A percentile compares a stretch with the other conserved stretches of the same genome.
phyloP scores from a whole-genome alignment of 2,329 filamentous ascomycete genomes.

The Venturia oleaginea region DNA sequence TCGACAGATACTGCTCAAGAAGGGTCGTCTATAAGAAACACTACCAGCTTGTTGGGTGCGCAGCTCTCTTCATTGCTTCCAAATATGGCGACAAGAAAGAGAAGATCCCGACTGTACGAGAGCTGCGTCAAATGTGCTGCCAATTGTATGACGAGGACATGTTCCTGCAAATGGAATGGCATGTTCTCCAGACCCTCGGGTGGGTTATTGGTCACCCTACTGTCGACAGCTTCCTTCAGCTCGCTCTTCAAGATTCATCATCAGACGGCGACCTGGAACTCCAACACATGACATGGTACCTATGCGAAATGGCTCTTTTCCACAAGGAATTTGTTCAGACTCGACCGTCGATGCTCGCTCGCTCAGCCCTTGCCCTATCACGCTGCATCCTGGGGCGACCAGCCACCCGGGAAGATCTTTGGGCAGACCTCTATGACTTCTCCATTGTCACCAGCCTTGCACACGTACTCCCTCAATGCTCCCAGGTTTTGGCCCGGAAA shows the following conservation, averaged over 20 bases:
- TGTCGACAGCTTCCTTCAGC: conserved; percentile 84
- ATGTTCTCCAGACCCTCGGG: conserved; percentile 92
- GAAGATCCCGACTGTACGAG: conserved; percentile 90
- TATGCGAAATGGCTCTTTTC: conserved; percentile 90
- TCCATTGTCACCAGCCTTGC: conserved; percentile 56
- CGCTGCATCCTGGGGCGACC: conserved; percentile 75
- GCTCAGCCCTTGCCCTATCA: conserved; percentile 76
- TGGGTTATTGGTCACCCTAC: conserved; percentile 96
- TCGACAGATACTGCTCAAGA: conserved; percentile 96
- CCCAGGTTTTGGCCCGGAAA: conserved; percentile 58
- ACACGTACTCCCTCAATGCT: conserved; percentile 58
- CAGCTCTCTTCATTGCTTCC: conserved; percentile 88
- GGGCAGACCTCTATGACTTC: conserved; percentile 63
- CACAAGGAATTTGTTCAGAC: conserved; percentile 95
- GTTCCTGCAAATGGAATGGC: conserved; percentile 99
- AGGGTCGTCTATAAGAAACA: conserved; percentile 98
- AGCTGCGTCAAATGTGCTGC: conserved; percentile 99
- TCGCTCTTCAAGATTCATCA: conserved; percentile 66
- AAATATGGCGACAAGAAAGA: conserved; percentile 99
- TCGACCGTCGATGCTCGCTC: conserved; percentile 81
- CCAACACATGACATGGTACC: conserved; percentile 77
- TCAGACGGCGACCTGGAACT: conserved; percentile 76
- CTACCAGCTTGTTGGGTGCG: conserved; percentile 95
- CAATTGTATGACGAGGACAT: conserved; percentile 97
- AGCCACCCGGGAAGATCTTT: conserved; percentile 66